These are phyloP conservation scores for Oryza coarctata DNA, from an alignment of 176 grass and related monocot species.

Conservation along the genomic window DNA sequence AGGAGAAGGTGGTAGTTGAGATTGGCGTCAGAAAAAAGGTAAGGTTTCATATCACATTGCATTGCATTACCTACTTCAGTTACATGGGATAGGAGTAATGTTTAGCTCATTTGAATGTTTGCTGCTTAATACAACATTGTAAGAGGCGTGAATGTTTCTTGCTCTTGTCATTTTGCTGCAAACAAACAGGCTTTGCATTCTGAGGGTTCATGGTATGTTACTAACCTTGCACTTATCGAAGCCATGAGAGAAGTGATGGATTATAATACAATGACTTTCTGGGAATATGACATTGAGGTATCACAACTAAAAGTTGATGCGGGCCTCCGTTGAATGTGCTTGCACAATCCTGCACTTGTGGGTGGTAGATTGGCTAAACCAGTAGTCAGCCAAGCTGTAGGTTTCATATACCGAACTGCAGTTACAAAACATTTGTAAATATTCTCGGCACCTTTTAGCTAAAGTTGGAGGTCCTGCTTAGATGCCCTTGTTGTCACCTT, in stretches of 20 bases:
- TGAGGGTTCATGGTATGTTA: not conserved
- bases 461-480: not conserved
- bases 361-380: not conserved
- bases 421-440: not conserved
- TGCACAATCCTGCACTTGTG: not conserved
- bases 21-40: constrained; percentile 11
- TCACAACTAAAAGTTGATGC: not conserved
- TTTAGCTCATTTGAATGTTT: not conserved
- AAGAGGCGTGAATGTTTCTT: not conserved
- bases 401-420: not conserved
- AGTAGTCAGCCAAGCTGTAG: not conserved
- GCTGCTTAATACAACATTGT: not conserved
- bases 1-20: constrained; percentile 6
- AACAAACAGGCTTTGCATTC: not conserved
- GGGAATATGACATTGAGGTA: not conserved
- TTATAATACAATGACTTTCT: not conserved
- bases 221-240: not conserved
- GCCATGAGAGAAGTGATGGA: not conserved
- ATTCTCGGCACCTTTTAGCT: not conserved
- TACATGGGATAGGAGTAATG: not conserved
- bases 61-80: not conserved
- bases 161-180: not conserved
- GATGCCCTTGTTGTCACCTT: not conserved
- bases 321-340: constrained; percentile 5
- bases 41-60: not conserved